Conservation (phyloP, 306 rosid genomes). For the Morella rubra region DNA sequence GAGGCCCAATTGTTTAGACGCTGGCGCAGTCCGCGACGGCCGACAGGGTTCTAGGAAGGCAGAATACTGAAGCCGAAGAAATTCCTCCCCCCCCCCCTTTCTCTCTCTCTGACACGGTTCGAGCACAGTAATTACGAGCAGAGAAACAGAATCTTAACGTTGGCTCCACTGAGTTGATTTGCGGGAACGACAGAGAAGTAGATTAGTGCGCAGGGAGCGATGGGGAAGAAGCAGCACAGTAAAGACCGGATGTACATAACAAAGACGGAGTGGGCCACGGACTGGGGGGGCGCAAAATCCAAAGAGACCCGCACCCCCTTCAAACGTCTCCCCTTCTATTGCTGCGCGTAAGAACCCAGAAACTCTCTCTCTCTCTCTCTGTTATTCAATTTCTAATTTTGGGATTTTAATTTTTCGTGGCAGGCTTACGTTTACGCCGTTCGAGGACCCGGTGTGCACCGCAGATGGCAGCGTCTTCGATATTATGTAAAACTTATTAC, state of each 20-base stretch:
- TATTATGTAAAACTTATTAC: constrained; percentile 40
- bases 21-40: not conserved
- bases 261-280: constrained; percentile 98
- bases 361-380: constrained; percentile 16
- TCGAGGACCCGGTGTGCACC: constrained; percentile 81
- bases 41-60: not conserved
- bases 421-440: constrained; percentile 91
- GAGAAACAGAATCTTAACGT: not conserved
- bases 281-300: constrained; percentile 97
- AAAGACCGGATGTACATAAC: constrained; percentile 92
- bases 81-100: not conserved
- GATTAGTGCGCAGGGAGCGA: constrained; percentile 5
- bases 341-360: constrained; percentile 67
- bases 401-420: not conserved
- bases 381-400: not conserved
- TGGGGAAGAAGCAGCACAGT: constrained; percentile 99
- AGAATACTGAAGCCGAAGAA: not conserved
- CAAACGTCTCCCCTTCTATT: constrained; percentile 95
- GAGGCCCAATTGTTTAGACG: not conserved
- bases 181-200: not conserved
- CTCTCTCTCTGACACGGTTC: not conserved
- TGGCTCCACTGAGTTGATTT: not conserved
- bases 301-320: constrained; percentile 63
- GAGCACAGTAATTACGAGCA: not conserved
- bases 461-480: constrained; percentile 85